Evolutionary conservation across 129 eudicot genomes (phyloP), one percentile per base, ranked within the genome.

Genomic region (Flaveria robusta): DNA sequence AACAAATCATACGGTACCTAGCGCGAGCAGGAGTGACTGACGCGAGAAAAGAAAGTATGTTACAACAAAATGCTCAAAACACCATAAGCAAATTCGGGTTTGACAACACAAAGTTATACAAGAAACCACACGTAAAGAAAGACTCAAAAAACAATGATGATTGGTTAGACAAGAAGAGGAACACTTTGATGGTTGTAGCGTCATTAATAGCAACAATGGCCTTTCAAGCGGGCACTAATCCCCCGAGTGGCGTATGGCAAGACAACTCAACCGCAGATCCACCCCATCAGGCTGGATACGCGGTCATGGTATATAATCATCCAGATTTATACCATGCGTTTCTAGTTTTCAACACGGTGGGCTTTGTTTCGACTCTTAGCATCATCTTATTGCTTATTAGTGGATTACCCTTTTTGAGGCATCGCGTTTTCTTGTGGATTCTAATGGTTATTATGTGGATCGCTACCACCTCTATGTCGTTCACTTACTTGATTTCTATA

Each of bases 171-270:
- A 78, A 37, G 41, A 79, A 78, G 59, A 62, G 83, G 29, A 71
- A 63, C 23, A 55, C 90, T 2, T 60, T 85, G 54, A 88, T 88
- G 92, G 81, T 88, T 3, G 89, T 83, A 42, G 87, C 92, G 5
- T 83, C 90, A 4, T 75, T 88, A 12, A 67, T 88, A 10, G 90
- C 93, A 67, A 78, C 89, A 46, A 85, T 88, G 86, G 85, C 89
- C n/a, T 85, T 88, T 42, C 88, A 88, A 77, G 84, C 77, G 1
- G 93, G 86, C 18, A 45, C 78, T 8, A 80, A 39, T 62, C 90
- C 93, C 42, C 89, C 90, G 0, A 73, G 92, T 15, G 87, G 88
- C 18, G 87, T 85, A 58, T 88, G 89, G 92, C 86, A 80, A 74
- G 85, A 79, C 14, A 37, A 22, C 23, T 71, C 76, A 22, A 49